Conservation (phyloP, 2,329 filamentous ascomycete species). For the Trichoderma sp. region DNA sequence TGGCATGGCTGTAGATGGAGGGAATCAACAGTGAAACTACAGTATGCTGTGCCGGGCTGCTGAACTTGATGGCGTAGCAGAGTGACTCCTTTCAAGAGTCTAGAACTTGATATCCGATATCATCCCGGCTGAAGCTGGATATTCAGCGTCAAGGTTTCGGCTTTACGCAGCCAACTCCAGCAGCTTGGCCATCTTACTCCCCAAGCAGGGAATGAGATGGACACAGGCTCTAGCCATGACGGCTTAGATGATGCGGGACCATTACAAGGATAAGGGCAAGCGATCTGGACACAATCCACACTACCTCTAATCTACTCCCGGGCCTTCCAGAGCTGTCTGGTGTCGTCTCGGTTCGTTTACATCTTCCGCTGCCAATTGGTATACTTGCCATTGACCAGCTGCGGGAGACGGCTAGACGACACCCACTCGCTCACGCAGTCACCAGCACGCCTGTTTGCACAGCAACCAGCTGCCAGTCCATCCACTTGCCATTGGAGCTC, state of each 20-base stretch:
- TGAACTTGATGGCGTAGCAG: neutral
- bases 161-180: neutral
- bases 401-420: neutral
- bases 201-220: neutral
- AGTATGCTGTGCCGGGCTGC: neutral
- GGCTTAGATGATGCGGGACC: neutral
- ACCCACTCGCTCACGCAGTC: neutral
- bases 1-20: neutral
- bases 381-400: neutral
- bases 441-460: neutral
- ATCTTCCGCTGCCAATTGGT: neutral
- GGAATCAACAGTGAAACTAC: no score
- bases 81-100: neutral
- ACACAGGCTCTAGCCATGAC: neutral
- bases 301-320: neutral
- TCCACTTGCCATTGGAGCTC: neutral
- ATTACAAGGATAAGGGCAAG: no score
- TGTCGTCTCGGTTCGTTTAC: neutral
- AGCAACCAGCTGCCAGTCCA: neutral
- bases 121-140: neutral
- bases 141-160: neutral
- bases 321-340: neutral
- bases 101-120: neutral
- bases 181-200: neutral
- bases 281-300: neutral